Evolutionary conservation across 257 asterid species (phyloP).

Genomic region (Plantago elongata): DNA sequence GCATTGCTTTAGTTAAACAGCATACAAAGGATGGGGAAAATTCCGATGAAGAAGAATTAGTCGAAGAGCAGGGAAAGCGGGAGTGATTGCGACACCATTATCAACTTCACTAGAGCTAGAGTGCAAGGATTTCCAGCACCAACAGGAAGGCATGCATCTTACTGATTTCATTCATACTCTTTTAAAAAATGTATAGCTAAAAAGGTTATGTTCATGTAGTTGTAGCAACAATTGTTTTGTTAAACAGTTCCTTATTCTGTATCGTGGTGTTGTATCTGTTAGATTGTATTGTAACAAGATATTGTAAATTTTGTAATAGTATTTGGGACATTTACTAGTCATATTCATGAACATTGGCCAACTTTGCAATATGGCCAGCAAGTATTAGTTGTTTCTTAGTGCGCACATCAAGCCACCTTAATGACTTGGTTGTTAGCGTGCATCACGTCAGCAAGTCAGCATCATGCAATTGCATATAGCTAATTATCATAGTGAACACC

Average conservation of each 20-base stretch:
- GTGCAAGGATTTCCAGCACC: slow-evolving; percentile 11
- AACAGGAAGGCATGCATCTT: slow-evolving; percentile 2
- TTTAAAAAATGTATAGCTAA: slow-evolving; percentile 28
- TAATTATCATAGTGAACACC: too few species aligned
- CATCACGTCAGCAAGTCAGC: too few species aligned
- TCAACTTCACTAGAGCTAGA: slow-evolving; percentile 15
- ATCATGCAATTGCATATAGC: too few species aligned
- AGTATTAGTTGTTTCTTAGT: too few species aligned
- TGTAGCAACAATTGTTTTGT: slow-evolving; percentile 20
- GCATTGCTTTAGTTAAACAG: slow-evolving; percentile 64
- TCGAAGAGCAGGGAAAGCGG: slow-evolving; percentile 42
- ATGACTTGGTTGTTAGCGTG: too few species aligned
- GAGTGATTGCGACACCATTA: slow-evolving; percentile 25
- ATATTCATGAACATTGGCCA: background rate
- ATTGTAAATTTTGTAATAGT: background rate
- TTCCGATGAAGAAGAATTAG: slow-evolving; percentile 58
- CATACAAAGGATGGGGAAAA: slow-evolving; percentile 42
- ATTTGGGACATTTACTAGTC: background rate
- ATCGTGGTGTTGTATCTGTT: slow-evolving; percentile 26
- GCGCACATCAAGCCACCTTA: too few species aligned
- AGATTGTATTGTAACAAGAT: slow-evolving; percentile 21
- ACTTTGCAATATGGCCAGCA: too few species aligned
- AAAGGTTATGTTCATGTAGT: slow-evolving; percentile 21
- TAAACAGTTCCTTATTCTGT: slow-evolving; percentile 11
- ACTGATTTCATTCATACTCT: slow-evolving; percentile 16